Percentiles rank a stretch among this genome's conserved stretches.
These are phyloP conservation scores for Laburnicola sp. DNA, from an alignment of 2,329 filamentous ascomycete genomes.

Conservation along the genomic window DNA sequence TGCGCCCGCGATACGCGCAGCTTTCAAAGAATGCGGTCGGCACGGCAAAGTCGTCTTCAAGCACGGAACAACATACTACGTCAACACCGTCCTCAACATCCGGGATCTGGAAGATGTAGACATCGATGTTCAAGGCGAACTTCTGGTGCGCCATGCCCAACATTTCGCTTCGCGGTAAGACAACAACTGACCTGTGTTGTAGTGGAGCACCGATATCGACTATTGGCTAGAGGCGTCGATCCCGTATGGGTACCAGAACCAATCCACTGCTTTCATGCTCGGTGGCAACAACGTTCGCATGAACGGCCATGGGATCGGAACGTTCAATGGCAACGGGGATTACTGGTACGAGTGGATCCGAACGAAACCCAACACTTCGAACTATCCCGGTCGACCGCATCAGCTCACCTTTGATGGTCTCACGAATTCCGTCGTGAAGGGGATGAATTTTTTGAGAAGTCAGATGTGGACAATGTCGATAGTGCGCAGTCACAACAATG, in stretches of 20 bases:
- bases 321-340: conserved; percentile 62
- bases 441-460: conserved; percentile 57
- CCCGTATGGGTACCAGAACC: conserved; percentile 21
- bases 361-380: conserved; percentile 25
- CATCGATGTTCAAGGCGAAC: conserved; percentile 29
- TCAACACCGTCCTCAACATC: conserved; percentile 29
- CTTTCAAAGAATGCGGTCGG: conserved; percentile 27
- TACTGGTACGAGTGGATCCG: conserved; percentile 60
- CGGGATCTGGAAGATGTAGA: conserved; percentile 29
- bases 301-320: conserved; percentile 55
- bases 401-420: conserved; percentile 57
- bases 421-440: conserved; percentile 53
- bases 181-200: neutral
- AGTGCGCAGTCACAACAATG: conserved; percentile 52
- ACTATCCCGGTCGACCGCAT: conserved; percentile 51
- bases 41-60: conserved; percentile 28
- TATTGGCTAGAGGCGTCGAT: conserved; percentile 24
- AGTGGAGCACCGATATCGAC: conserved; percentile 17
- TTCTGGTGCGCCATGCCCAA: conserved; percentile 16
- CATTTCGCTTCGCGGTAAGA: neutral
- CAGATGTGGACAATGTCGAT: conserved; percentile 65
- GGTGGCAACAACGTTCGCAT: conserved; percentile 57
- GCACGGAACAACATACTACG: conserved; percentile 27
- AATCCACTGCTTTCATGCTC: conserved; percentile 20
- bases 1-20: conserved; percentile 31